Conservation (phyloP, 2,329 filamentous ascomycete genomes). For the Sclerotinia spermophila region DNA sequence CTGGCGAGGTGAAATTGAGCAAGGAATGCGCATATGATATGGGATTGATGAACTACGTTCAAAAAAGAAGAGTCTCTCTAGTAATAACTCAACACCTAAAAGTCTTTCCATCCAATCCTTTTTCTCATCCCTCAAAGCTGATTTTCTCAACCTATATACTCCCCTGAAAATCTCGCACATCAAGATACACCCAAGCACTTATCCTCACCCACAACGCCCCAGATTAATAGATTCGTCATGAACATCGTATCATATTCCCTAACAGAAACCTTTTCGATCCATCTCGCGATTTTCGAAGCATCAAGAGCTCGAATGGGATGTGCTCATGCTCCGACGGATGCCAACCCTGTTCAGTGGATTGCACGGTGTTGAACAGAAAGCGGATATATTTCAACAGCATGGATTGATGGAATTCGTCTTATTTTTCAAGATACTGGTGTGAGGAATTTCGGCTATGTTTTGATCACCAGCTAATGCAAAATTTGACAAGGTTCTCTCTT, state of each 20-base stretch:
- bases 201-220: background rate
- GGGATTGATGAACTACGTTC: no score
- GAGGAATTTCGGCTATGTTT: slow-evolving; percentile 57
- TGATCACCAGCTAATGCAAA: slow-evolving; percentile 62
- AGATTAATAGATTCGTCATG: background rate
- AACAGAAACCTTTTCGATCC: background rate
- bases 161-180: background rate
- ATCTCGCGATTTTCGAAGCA: background rate
- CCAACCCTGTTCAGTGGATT: no score
- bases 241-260: background rate
- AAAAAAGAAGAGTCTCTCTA: no score
- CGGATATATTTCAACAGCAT: slow-evolving; percentile 65
- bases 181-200: background rate
- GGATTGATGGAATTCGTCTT: background rate
- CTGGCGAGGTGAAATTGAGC: no score
- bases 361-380: slow-evolving; percentile 48
- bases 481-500: slow-evolving; percentile 56
- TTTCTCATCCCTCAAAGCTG: no score
- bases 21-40: no score
- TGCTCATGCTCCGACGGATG: background rate
- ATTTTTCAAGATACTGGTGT: slow-evolving; percentile 53
- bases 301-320: background rate
- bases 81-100: no score
- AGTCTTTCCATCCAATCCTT: no score
- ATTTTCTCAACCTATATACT: no score